Evolutionary conservation across 2,329 filamentous ascomycete species (phyloP), one percentile per base, ranked within the genome.

Genomic region (Thyridium curvatum): DNA sequence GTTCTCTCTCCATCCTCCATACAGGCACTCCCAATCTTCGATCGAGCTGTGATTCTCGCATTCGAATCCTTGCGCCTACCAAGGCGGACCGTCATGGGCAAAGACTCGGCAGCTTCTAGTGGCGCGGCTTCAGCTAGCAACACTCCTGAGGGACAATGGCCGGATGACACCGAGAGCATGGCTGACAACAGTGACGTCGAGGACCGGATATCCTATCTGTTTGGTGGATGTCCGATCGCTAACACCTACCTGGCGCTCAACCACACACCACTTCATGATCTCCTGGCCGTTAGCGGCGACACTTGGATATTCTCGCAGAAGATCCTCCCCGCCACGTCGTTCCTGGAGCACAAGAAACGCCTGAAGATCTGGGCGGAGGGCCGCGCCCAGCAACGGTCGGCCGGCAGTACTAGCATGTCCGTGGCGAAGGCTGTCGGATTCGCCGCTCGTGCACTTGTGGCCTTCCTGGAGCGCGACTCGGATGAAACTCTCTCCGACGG

Each of bases 241-340:
- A 70, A 72, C 51, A 70, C 72, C 0, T 79, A 78, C 51, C 58
- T 79, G 14, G 74, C 77, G 2, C 59, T 81, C 2, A 65, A 78
- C 45, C 62, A 75, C 49, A 78, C 75, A 1, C 77, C 76, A n/a
- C 65, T 81, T 4, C 68, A 71, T 44, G 68, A 70, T 45, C 65
- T 80, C 1, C 63, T 81, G 14, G 73, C 74, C 10, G 72, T 79
- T 8, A 71, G 71, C 18, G 75, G 76, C 35, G 69, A 79, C 44
- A 74, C 67, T 38, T 79, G 74, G 74, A 60, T 75, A 15, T 77
- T 79, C 49, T 68, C 68, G 37, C 65, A 68, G 39, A 79, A 79
- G 48, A 57, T 79, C 5, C 53, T 65, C 3, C 56, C 64, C 4
- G 53, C 57, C 3, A 59, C 61, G 18, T 52, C 60, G 10, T 79